Base-by-base conservation (phyloP, 768 basidiomycete genomes). In the Obba rivulosa region DNA sequence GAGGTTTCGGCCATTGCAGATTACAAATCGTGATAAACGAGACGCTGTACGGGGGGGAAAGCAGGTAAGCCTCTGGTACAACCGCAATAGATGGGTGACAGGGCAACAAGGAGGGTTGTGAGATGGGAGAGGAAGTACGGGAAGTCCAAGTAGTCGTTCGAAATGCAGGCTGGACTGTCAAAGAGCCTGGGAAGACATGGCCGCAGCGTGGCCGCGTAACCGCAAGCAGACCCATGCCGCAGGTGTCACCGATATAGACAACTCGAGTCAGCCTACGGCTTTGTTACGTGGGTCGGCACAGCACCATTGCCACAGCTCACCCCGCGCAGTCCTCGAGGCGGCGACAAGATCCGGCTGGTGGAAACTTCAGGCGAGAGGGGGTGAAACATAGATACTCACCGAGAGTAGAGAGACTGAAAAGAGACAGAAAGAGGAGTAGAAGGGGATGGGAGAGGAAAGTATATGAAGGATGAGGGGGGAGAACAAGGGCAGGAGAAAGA, bases 1-100 rank as follows among this genome's bases (percentile, higher is more conserved):
- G 85, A 73, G 37, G 74, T 75, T 64, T 92, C 89, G 69, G 88
- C 79, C 90, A 89, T 91, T 39, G 57, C 54, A 49, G 34, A 52
- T 54, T 55, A 50, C 38, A 49, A 50, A 10, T 48, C 9, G 31
- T 43, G 38, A 17, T 38, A 46, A 21, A 35, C 23, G 40, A 28
- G 43, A 9, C 24, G 25, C 20, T 11, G 34, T 40, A n/a, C 13
- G n/a, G 41, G 34, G 9, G 31, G 24, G 20, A 23, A 31, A 13
- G 5, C 24, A 25, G 35, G 25, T 48, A 18, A 55, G 50, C 35
- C 41, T 7, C 10, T 1, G 23, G 36, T 23, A 11, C 16, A 21
- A 20, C 18, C 17, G 22, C 16, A 17, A n/a, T n/a, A 18, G 37
- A 34, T 34, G 41, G 45, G 25, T 35, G 18, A 28, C 24, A 13